These are phyloP conservation scores for Colletotrichum zoysiae DNA, from an alignment of 2,329 filamentous ascomycete genomes.

Conservation along the genomic window DNA sequence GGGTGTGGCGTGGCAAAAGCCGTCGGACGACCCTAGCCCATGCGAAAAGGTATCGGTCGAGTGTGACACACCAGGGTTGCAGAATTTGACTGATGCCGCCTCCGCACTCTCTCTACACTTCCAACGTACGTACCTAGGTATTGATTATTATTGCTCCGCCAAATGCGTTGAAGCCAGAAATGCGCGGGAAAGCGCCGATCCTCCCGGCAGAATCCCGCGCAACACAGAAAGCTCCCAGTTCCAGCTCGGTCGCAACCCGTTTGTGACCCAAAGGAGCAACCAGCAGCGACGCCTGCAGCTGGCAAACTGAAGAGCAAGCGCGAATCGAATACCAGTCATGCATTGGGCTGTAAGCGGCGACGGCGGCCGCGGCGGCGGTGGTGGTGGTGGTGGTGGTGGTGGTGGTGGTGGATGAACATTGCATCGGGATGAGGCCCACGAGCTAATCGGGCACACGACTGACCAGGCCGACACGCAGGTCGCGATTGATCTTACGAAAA, in stretches of 20 bases:
- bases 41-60: conserved; percentile 32
- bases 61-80: conserved; percentile 41
- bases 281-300: conserved; percentile 5
- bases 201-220: conserved; percentile 35
- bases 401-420: conserved; percentile 13
- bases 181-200: conserved; percentile 31
- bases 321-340: conserved; percentile 10
- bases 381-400: too few species aligned
- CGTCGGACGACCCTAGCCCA: conserved; percentile 28
- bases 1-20: conserved; percentile 35
- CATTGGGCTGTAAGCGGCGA: conserved; percentile 12
- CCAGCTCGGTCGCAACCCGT: conserved; percentile 24
- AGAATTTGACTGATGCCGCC: conserved; percentile 38
- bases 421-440: conserved; percentile 32
- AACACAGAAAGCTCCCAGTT: conserved; percentile 30
- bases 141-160: neutral
- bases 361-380: neutral
- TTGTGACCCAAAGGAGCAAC: conserved; percentile 4
- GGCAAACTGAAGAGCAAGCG: neutral
- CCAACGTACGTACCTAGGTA: neutral
- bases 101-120: conserved; percentile 21
- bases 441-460: conserved; percentile 36
- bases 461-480: conserved; percentile 37
- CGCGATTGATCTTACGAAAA: conserved; percentile 16
- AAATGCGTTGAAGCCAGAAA: conserved; percentile 39